Evolutionary conservation across 2,329 filamentous ascomycete species (phyloP).

Genomic region (Karstenula rhodostoma): DNA sequence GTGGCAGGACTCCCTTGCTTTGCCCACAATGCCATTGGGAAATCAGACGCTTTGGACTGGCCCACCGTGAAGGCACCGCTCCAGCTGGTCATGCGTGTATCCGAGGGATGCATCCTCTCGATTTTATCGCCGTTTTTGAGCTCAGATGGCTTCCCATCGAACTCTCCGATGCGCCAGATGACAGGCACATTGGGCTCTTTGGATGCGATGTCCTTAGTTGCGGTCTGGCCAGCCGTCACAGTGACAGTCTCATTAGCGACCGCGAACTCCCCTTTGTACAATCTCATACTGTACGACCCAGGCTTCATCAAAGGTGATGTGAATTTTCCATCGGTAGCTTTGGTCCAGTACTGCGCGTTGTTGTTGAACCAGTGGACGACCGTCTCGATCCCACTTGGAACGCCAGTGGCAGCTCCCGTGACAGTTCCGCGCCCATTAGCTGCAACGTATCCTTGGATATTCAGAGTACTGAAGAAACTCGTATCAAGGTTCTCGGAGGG

Average conservation of each 20-base stretch:
- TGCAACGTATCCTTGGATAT: constrained; percentile 30
- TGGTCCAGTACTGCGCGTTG: constrained; percentile 67
- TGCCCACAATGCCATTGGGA: constrained; percentile 33
- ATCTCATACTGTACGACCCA: constrained; percentile 29
- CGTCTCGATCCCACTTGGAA: constrained; percentile 27
- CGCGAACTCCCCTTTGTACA: constrained; percentile 31
- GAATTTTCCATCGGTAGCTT: constrained; percentile 24
- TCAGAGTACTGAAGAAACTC: constrained; percentile 29
- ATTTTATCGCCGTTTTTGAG: constrained; percentile 37
- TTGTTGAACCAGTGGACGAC: constrained; percentile 68
- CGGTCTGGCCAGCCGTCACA: constrained; percentile 27
- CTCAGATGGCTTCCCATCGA: constrained; percentile 34
- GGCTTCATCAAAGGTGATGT: constrained; percentile 32
- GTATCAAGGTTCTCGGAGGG: constrained; percentile 31
- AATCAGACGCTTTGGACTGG: constrained; percentile 26
- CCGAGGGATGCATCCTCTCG: constrained; percentile 33
- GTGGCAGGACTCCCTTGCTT: constrained; percentile 27
- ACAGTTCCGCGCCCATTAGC: constrained; percentile 28
- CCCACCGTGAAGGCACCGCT: constrained; percentile 26
- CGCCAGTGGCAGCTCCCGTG: constrained; percentile 27
- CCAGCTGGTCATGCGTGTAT: constrained; percentile 30
- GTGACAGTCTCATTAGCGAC: constrained; percentile 30
- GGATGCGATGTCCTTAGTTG: constrained; percentile 29
- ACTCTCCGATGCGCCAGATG: constrained; percentile 33
- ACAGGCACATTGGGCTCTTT: constrained; percentile 24